phyloP scores from a whole-genome alignment of 306 rosid species.

The Gastrolobium villosum region DNA sequence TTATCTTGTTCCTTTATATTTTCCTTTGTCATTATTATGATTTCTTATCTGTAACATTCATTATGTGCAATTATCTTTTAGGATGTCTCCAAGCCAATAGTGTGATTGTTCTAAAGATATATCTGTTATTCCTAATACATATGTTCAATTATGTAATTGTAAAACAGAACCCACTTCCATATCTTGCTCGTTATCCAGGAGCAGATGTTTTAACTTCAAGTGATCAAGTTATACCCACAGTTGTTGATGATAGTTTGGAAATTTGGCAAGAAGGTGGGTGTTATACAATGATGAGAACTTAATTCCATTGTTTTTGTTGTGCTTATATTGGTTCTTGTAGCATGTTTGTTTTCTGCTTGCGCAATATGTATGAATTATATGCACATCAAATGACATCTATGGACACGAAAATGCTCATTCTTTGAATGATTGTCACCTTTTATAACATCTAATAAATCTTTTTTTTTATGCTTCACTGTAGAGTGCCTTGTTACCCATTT shows the following conservation, averaged over 20 bases:
- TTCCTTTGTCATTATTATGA: conserved; percentile 3
- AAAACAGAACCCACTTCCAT: conserved; percentile 95
- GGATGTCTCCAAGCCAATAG: conserved; percentile 33
- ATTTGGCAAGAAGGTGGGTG: conserved; percentile 80
- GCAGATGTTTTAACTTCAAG: conserved; percentile 96
- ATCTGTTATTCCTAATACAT: conserved; percentile 41
- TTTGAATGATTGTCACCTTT: conserved; percentile 25
- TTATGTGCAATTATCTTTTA: not conserved
- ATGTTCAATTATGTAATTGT: conserved; percentile 49
- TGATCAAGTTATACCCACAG: conserved; percentile 92
- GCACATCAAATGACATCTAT: conserved; percentile 21
- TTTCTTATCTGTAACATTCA: conserved; percentile 23
- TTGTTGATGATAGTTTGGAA: conserved; percentile 88
- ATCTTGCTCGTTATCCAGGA: conserved; percentile 86
- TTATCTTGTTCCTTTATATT: conserved; percentile 21
- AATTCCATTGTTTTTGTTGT: not conserved
- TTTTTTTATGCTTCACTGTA: conserved; percentile 15
- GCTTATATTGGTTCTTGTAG: conserved; percentile 31
- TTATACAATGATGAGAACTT: conserved; percentile 28
- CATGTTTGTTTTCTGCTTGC: not conserved
- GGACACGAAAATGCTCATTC: conserved; percentile 22
- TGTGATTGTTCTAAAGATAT: conserved; percentile 24
- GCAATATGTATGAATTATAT: conserved; percentile 12
- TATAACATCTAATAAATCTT: conserved; percentile 28
- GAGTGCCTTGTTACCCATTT: conserved; percentile 26